Base-by-base conservation (phyloP, 805 yeast genomes). In the Ogataea parapolymorpha region DNA sequence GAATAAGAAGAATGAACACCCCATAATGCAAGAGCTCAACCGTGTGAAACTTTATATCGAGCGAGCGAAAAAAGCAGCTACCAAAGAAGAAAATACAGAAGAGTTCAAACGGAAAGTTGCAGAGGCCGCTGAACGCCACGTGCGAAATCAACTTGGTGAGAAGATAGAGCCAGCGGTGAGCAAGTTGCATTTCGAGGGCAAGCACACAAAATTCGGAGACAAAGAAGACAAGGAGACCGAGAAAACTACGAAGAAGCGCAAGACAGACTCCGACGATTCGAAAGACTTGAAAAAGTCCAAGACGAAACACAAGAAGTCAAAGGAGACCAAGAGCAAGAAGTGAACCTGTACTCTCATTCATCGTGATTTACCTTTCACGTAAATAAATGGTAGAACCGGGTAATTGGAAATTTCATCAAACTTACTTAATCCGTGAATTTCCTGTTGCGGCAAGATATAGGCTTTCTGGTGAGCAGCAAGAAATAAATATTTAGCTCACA, bases 41-140 rank as follows among this genome's bases (percentile, higher is more conserved):
- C 68, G 89, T 46, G 81, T 85, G 29, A 84, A 82, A 57, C 55
- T 69, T n/a, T 83, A 82, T 49, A 82, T 84, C 79, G 71, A 71
- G 27, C 71, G 79, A 53, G 70, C 76, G 26, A 77, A 77, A 49
- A 66, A 56, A 3, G 58, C 70, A 5, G 67, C 65, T 15, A 34
- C 62, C 43, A 38, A 51, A 25, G 47, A 55, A 42, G 41, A 60
- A 30, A 44, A 59, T n/a, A 53, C 59, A 15, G 54, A 53, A 5
- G 48, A 31, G 7, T 41, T 37, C 14, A 37, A 41, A 13, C 31
- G 35, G 8, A 13, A 17, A 6, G 65, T 66, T 27, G 57, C 64
- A 4, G 64, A 62, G 14, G 66, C 63, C n/a, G 77, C 80, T 0
- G 70, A 71, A 46, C 64, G 70, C 31, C 68, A 71, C 40, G 70